Percentiles rank a stretch among this genome's conserved stretches.
Evolutionary conservation across 768 basidiomycete species (phyloP).

Genomic region (Suillus hirtellus): DNA sequence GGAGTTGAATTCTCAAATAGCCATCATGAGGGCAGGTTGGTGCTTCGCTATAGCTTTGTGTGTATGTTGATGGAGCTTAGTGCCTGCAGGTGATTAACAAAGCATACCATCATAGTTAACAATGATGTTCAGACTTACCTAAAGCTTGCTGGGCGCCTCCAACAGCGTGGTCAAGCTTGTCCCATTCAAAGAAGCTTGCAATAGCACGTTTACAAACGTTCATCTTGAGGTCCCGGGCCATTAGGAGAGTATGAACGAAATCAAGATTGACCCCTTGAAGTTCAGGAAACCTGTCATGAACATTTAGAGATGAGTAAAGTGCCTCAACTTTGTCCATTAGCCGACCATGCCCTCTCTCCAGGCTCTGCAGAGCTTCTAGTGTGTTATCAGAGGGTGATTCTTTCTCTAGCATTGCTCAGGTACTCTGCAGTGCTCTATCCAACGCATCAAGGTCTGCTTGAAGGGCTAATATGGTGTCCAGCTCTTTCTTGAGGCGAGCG

Average conservation of each 20-base stretch:
- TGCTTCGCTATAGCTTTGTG: constrained; percentile 28
- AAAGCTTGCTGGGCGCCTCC: constrained; percentile 21
- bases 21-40: constrained; percentile 24
- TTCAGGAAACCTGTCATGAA: constrained; percentile 13
- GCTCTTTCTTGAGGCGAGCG: constrained; percentile 31
- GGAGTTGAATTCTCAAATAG: constrained; percentile 30
- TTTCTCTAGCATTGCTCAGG: constrained; percentile 10
- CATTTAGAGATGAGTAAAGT: constrained; percentile 14
- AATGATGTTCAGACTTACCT: constrained; percentile 24
- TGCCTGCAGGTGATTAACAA: constrained; percentile 14
- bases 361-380: constrained; percentile 17
- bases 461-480: constrained; percentile 32
- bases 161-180: constrained; percentile 25
- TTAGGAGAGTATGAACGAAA: constrained; percentile 9
- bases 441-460: constrained; percentile 31
- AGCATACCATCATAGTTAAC: neutral
- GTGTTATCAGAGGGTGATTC: constrained; percentile 8
- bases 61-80: constrained; percentile 33
- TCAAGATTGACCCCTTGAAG: constrained; percentile 10
- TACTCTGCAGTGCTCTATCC: constrained; percentile 13
- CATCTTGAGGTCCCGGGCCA: constrained; percentile 25
- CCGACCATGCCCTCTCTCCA: constrained; percentile 14
- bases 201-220: constrained; percentile 27
- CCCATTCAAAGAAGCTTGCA: constrained; percentile 29
- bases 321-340: constrained; percentile 10